phyloP scores from a whole-genome alignment of 108 stramenopile genomes.

The Cylindrotheca closterium region DNA sequence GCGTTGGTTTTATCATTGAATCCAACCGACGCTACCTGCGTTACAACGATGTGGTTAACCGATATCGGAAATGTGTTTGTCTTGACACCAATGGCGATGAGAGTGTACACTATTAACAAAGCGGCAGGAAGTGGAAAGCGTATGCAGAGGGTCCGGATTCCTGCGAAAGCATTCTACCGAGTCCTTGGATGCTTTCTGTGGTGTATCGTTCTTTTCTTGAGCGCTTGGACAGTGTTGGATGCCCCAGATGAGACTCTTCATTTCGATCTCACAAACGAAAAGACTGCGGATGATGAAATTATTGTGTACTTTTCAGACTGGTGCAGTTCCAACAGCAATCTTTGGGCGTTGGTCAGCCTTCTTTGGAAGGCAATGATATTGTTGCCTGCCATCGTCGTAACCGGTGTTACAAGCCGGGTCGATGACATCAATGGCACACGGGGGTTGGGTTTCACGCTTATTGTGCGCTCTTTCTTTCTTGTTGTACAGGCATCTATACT shows the following conservation, averaged over 20 bases:
- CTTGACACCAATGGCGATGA: slow-evolving; percentile 7
- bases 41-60: slow-evolving; percentile 2
- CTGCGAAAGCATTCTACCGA: too few relatives aligned
- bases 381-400: slow-evolving; percentile 1
- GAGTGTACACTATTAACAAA: not conserved
- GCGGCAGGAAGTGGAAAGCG: not conserved
- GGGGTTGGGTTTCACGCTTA: not conserved
- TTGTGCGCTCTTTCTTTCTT: not conserved
- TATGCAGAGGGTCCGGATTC: slow-evolving; percentile 1
- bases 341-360: slow-evolving; percentile 10
- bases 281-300: not conserved
- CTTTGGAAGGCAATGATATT: slow-evolving; percentile 7
- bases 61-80: not conserved
- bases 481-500: not conserved
- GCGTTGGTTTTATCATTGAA: not conserved
- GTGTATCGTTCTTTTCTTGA: not conserved
- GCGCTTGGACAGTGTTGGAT: slow-evolving; percentile 6
- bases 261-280: not conserved
- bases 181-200: not conserved
- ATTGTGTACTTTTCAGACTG: not conserved
- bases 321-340: not conserved
- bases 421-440: slow-evolving; percentile 4
- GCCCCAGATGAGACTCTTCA: not conserved
- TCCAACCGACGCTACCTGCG: slow-evolving; percentile 2
- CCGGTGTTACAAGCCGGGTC: not conserved